These are phyloP conservation scores for Prunella vulgaris DNA, from an alignment of 257 asterid genomes.

Conservation along the genomic window DNA sequence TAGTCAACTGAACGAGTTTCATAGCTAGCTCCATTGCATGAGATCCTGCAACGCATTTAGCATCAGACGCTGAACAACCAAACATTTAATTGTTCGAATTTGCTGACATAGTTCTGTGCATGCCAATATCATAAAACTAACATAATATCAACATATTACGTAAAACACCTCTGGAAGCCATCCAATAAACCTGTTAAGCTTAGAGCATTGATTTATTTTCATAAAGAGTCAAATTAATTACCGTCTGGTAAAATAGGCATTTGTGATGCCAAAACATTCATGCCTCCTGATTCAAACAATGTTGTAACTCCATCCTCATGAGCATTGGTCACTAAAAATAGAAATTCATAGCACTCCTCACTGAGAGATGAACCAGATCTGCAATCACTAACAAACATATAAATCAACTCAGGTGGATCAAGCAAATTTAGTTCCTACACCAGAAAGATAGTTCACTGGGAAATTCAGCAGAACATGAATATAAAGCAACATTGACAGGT, in stretches of 20 bases:
- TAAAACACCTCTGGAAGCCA: neutral
- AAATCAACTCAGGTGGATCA: neutral
- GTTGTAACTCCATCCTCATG: slow-evolving; percentile 49
- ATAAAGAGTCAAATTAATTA: slow-evolving; percentile 21
- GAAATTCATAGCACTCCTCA: slow-evolving; percentile 74
- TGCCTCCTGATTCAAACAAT: slow-evolving; percentile 60
- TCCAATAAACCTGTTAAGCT: slow-evolving; percentile 3
- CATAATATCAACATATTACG: neutral
- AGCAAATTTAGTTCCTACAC: slow-evolving; percentile 4
- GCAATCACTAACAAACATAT: slow-evolving; percentile 27
- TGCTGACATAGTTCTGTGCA: neutral
- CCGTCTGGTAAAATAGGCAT: slow-evolving; percentile 64
- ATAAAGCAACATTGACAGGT: neutral
- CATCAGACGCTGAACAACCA: slow-evolving; percentile 16
- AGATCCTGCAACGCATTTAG: slow-evolving; percentile 45
- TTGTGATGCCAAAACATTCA: slow-evolving; percentile 55
- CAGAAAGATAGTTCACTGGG: neutral
- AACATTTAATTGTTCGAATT: neutral
- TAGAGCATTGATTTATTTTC: neutral
- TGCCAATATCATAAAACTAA: slow-evolving; percentile 2
- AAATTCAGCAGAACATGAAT: neutral
- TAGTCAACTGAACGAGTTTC: slow-evolving; percentile 59
- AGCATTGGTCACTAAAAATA: slow-evolving; percentile 55
- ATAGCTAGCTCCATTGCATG: slow-evolving; percentile 56
- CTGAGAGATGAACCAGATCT: slow-evolving; percentile 46